These are phyloP conservation scores for Ophiostoma pallidulum DNA, from an alignment of 2,329 filamentous ascomycete genomes.

Conservation along the genomic window DNA sequence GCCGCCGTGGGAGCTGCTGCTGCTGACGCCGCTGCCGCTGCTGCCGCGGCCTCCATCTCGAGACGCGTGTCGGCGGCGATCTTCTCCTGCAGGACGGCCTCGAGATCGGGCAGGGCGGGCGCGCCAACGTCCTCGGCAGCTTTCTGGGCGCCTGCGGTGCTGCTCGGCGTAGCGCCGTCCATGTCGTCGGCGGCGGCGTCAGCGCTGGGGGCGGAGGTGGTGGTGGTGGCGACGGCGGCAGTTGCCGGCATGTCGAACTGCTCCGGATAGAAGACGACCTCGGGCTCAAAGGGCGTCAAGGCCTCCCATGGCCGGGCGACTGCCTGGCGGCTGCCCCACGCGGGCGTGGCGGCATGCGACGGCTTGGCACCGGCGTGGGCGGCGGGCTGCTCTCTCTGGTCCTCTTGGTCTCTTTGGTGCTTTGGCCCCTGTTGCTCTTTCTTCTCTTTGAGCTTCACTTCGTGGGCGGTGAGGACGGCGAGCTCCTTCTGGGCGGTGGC, in stretches of 20 bases:
- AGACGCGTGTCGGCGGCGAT: slow-evolving; percentile 11
- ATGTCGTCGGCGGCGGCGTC: neutral
- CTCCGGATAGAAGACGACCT: slow-evolving; percentile 15
- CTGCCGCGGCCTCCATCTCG: no score
- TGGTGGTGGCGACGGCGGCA: neutral
- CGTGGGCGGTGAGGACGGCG: slow-evolving; percentile 5
- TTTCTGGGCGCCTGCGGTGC: neutral
- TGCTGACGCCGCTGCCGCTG: no score
- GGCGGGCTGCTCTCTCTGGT: neutral
- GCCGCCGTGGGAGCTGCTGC: slow-evolving; percentile 2
- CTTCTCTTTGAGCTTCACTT: slow-evolving; percentile 1
- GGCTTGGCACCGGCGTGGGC: neutral
- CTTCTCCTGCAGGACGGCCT: slow-evolving; percentile 7
- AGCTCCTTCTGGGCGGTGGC: slow-evolving; percentile 10
- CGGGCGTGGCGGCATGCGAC: neutral
- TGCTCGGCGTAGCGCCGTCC: neutral
- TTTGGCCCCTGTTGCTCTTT: neutral
- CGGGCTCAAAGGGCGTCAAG: slow-evolving; percentile 15
- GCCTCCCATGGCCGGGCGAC: slow-evolving; percentile 13
- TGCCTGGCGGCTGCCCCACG: neutral
- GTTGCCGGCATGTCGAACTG: slow-evolving; percentile 11
- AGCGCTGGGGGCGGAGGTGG: neutral
- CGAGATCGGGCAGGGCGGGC: slow-evolving; percentile 7
- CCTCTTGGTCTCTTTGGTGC: neutral
- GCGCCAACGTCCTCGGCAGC: neutral